A percentile compares a stretch with the other conserved stretches of the same genome.
These are phyloP conservation scores for Entomortierella chlamydospora DNA, from an alignment of 192 early-diverging fungal species.

Conservation along the genomic window DNA sequence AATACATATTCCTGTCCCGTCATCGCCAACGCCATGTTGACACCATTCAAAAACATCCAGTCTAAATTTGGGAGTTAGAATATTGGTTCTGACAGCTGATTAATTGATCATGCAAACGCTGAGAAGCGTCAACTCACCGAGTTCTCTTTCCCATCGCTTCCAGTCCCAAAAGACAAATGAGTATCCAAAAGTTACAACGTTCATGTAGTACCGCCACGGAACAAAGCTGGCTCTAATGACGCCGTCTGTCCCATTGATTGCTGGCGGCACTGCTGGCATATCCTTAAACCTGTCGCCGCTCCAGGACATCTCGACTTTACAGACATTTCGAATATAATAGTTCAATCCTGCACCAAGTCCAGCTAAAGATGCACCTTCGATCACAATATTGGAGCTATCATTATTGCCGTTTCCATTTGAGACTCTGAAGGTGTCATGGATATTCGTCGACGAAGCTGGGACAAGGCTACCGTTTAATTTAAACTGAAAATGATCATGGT, in stretches of 20 bases:
- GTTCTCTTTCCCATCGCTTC: constrained; percentile 46
- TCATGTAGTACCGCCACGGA: constrained; percentile 50
- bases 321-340: constrained; percentile 37
- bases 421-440: constrained; percentile 37
- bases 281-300: constrained; percentile 42
- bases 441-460: constrained; percentile 20
- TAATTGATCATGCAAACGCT: background rate
- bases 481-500: constrained; percentile 30
- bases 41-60: constrained; percentile 52
- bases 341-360: constrained; percentile 42
- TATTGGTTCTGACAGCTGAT: background rate
- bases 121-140: constrained; percentile 17
- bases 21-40: constrained; percentile 50
- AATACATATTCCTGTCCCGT: constrained; percentile 48
- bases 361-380: constrained; percentile 20
- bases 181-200: constrained; percentile 52
- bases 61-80: constrained; percentile 8
- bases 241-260: background rate
- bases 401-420: constrained; percentile 3
- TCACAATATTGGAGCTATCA: constrained; percentile 10
- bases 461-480: constrained; percentile 7
- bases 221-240: constrained; percentile 40
- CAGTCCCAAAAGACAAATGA: constrained; percentile 52
- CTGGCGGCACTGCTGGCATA: constrained; percentile 24
- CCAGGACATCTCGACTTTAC: constrained; percentile 49